Conservation (phyloP, 306 rosid genomes). For the Corylus avellana region DNA sequence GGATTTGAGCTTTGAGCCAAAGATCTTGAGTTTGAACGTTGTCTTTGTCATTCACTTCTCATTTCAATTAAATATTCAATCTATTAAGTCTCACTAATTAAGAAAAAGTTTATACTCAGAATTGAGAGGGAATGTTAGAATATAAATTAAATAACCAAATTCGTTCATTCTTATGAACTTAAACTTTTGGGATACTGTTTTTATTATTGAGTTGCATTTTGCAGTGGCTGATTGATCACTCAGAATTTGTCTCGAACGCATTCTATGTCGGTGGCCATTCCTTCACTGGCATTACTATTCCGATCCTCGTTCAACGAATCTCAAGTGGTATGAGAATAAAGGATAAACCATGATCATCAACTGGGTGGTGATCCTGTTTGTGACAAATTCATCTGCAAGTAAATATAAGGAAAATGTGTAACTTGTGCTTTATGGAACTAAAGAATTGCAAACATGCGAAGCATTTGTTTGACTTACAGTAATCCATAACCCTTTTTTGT, state of each 20-base stretch:
- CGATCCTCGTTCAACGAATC: constrained; percentile 51
- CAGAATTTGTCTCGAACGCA: constrained; percentile 48
- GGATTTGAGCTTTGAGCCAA: too few species aligned
- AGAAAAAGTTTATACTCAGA: too few species aligned
- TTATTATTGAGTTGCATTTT: constrained; percentile 8
- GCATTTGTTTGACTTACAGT: not conserved
- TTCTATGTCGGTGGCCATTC: constrained; percentile 73
- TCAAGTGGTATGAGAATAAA: constrained; percentile 42
- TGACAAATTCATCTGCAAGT: not conserved
- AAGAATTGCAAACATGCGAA: not conserved
- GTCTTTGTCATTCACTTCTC: too few species aligned
- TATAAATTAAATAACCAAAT: too few species aligned
- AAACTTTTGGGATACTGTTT: not conserved
- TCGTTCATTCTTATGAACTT: too few species aligned
- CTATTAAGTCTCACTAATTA: too few species aligned
- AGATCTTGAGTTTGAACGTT: too few species aligned
- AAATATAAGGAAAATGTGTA: not conserved
- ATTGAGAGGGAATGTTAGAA: too few species aligned
- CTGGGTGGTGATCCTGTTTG: not conserved
- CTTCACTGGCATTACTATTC: constrained; percentile 64
- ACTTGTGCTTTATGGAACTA: not conserved
- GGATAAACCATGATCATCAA: not conserved
- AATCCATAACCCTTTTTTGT: not conserved
- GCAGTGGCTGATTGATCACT: constrained; percentile 74
- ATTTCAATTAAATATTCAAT: too few species aligned